A percentile compares a stretch with the other conserved stretches of the same genome.
Evolutionary conservation across 2,329 filamentous ascomycete genomes (phyloP).

Genomic region (Fulvia fulva): DNA sequence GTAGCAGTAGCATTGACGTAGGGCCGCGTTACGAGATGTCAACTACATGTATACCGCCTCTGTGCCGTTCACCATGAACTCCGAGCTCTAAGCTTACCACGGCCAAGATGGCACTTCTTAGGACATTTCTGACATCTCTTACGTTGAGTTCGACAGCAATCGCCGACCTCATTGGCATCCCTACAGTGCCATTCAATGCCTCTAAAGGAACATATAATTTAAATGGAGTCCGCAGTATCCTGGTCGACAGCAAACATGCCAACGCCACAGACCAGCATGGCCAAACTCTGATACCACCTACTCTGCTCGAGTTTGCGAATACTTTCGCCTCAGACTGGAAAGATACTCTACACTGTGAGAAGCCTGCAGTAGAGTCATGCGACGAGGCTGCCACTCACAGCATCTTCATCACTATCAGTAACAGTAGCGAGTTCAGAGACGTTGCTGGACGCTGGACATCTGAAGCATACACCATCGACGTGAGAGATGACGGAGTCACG

Average conservation of each 20-base stretch:
- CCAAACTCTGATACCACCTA: conserved; percentile 52
- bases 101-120: conserved; percentile 1
- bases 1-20: conserved; percentile 1
- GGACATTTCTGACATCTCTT: background rate
- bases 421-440: conserved; percentile 40
- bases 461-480: conserved; percentile 48
- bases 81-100: background rate
- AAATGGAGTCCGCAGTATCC: conserved; percentile 28
- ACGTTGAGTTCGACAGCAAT: background rate
- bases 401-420: conserved; percentile 49
- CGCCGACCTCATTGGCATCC: conserved; percentile 13
- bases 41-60: background rate
- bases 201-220: conserved; percentile 1
- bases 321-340: conserved; percentile 44
- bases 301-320: conserved; percentile 44
- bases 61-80: background rate
- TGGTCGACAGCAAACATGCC: conserved; percentile 45
- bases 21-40: background rate
- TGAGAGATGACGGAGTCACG: conserved; percentile 40
- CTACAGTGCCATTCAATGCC: conserved; percentile 15
- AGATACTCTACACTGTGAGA: conserved; percentile 8
- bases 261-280: conserved; percentile 43
- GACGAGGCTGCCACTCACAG: conserved; percentile 6
- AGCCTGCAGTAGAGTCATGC: background rate
- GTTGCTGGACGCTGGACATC: conserved; percentile 46